Conservation (phyloP, 2,329 filamentous ascomycete species). For the Geosmithia morbida region DNA sequence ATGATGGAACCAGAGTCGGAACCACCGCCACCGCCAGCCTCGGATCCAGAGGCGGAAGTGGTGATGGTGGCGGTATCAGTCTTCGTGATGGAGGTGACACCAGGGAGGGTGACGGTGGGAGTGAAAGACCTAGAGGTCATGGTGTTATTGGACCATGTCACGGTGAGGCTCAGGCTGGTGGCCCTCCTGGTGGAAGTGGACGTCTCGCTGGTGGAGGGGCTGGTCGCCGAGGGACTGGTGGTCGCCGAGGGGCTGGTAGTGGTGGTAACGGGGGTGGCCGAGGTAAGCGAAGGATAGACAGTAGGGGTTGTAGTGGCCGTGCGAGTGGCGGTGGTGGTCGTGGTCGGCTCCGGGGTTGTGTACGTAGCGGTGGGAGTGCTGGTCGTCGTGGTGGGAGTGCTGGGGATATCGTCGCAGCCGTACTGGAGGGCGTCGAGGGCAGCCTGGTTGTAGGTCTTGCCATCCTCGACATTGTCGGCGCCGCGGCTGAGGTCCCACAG, state of each 20-base stretch:
- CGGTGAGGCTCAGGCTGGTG: conserved; percentile 9
- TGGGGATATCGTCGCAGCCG: conserved; percentile 15
- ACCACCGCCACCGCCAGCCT: too few species aligned
- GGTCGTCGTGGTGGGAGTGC: conserved; percentile 1
- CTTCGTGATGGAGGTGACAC: background rate
- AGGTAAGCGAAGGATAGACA: background rate
- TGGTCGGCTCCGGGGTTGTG: conserved; percentile 2
- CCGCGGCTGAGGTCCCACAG: conserved; percentile 27
- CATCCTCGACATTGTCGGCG: conserved; percentile 13
- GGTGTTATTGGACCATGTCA: conserved; percentile 24
- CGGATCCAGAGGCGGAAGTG: too few species aligned
- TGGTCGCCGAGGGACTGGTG: conserved; percentile 5
- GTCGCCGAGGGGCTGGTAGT: conserved; percentile 6
- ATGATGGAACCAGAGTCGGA: too few species aligned
- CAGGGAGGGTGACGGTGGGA: background rate
- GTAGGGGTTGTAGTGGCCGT: conserved; percentile 3
- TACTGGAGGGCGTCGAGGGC: conserved; percentile 20
- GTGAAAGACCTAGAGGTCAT: conserved; percentile 21
- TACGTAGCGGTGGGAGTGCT: conserved; percentile 1
- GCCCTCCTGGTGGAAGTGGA: conserved; percentile 6
- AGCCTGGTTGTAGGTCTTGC: conserved; percentile 21
- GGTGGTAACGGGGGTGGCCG: conserved; percentile 3
- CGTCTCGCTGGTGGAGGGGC: background rate
- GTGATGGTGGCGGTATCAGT: background rate
- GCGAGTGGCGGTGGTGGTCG: conserved; percentile 3